Evolutionary conservation across 2,329 filamentous ascomycete genomes (phyloP), one percentile per base, ranked within the genome.

Genomic region (Drechslerella coelobrocha): DNA sequence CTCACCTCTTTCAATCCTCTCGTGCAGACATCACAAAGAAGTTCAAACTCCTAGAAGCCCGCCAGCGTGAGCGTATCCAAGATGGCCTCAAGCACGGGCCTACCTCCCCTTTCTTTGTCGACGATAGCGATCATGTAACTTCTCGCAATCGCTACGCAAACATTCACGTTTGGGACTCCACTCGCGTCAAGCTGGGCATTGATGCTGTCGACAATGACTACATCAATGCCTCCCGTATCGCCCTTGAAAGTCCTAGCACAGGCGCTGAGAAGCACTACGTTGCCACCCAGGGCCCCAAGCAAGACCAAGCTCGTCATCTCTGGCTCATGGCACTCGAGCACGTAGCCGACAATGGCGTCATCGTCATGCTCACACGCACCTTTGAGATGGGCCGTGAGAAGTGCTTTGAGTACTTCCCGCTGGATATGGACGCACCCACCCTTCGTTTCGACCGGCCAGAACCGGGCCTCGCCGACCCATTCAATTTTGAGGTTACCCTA

Each of bases 291-390:
- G 94, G 94, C 0, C 94, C 94, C 4, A 96, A 92, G 76, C 79
- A 83, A 68, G 85, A 86, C 24, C 90, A 89, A 14, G 83, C 89
- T 61, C 86, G 88, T 74, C 91, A 96, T 77, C 90, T 96, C 74
- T 99, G 93, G 90, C 90, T 94, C 77, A 99, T 99, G 94, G 83
- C 97, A 34, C 90, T 90, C 78, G 88, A 95, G 76, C 91, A 95
- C 79, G 86, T 83, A n/a, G 79, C 80, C 24, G 86, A 88, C 48
- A 86, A 89, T 1, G 91, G 87, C 0, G 91, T 97, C 62, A 88
- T 97, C 57, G 88, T 97, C 63, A 97, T 97, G 90, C 85, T 99
- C 72, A 99, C 93, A 1, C 91, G 92, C 77, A 93, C 91, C 24
- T 84, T 90, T 77, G 93, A 97, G 79, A 83, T 84, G 29, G 84